A percentile compares a stretch with the other conserved stretches of the same genome.
phyloP scores from a whole-genome alignment of 768 basidiomycete species.

The Pholiota microspora region DNA sequence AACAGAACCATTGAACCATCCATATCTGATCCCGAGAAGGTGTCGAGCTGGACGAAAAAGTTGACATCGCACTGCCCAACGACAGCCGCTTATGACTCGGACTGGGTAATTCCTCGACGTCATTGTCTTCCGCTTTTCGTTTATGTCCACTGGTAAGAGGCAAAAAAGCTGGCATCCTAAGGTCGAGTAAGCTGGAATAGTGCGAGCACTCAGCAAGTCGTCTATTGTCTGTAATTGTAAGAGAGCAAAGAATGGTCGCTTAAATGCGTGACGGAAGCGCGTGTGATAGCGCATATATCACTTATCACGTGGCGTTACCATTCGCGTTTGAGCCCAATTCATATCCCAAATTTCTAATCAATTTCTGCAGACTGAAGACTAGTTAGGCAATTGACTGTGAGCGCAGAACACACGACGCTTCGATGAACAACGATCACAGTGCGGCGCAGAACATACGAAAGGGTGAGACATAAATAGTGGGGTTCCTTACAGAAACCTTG shows the following conservation, averaged over 20 bases:
- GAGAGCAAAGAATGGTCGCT: not conserved
- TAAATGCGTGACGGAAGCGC: not conserved
- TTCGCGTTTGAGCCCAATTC: too few relatives aligned
- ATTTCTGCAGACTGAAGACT: too few relatives aligned
- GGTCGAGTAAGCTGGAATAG: not conserved
- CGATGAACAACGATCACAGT: too few relatives aligned
- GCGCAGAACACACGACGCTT: too few relatives aligned
- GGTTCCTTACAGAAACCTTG: too few relatives aligned
- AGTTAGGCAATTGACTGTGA: too few relatives aligned
- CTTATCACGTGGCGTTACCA: not conserved
- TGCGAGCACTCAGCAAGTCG: not conserved
- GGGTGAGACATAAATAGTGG: too few relatives aligned
- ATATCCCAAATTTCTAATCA: too few relatives aligned
- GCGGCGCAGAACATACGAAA: too few relatives aligned
- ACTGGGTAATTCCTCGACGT: conserved; percentile 14
- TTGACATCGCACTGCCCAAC: conserved; percentile 15
- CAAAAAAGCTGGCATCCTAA: conserved; percentile 27
- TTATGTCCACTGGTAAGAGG: conserved; percentile 25
- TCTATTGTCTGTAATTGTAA: not conserved
- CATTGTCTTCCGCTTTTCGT: conserved; percentile 32
- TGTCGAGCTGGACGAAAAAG: conserved; percentile 32
- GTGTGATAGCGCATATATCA: not conserved
- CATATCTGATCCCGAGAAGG: conserved; percentile 33
- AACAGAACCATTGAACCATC: conserved; percentile 81
- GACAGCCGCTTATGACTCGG: conserved; percentile 29